These are phyloP conservation scores for Sporothrix sp. DNA, from an alignment of 2,329 filamentous ascomycete species.

Conservation along the genomic window DNA sequence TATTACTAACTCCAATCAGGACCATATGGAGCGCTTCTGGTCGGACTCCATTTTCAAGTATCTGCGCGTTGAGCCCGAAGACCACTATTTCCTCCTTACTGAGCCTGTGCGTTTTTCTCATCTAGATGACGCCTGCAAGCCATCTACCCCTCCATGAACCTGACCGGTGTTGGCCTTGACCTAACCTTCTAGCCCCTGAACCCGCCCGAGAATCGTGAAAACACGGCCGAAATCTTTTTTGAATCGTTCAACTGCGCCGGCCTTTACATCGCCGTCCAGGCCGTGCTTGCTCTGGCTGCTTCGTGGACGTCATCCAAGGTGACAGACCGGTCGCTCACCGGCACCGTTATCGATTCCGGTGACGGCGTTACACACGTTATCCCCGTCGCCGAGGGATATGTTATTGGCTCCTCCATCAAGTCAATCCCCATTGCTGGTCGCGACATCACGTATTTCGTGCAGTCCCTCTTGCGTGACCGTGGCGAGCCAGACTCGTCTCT, in stretches of 20 bases:
- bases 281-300: constrained; percentile 87
- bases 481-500: constrained; percentile 94
- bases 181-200: constrained; percentile 64
- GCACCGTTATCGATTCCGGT: constrained; percentile 96
- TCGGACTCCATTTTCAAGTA: constrained; percentile 99
- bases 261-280: constrained; percentile 97
- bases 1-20: constrained; percentile 43
- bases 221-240: constrained; percentile 99
- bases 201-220: constrained; percentile 96
- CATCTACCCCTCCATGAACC: no score
- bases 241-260: constrained; percentile 99
- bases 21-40: constrained; percentile 99
- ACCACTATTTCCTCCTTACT: constrained; percentile 96
- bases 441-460: constrained; percentile 98
- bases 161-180: background rate
- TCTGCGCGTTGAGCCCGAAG: constrained; percentile 91
- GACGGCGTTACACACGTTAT: constrained; percentile 99
- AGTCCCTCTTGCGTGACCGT: constrained; percentile 88
- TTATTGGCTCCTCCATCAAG: constrained; percentile 98
- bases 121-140: background rate
- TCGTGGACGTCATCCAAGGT: constrained; percentile 99
- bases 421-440: constrained; percentile 95
- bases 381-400: constrained; percentile 94
- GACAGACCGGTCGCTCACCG: constrained; percentile 87
- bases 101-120: constrained; percentile 62